Percentiles rank a stretch among this genome's conserved stretches.
Evolutionary conservation across 179 eudicot genomes (phyloP).

Genomic region (Corrigiola litoralis): DNA sequence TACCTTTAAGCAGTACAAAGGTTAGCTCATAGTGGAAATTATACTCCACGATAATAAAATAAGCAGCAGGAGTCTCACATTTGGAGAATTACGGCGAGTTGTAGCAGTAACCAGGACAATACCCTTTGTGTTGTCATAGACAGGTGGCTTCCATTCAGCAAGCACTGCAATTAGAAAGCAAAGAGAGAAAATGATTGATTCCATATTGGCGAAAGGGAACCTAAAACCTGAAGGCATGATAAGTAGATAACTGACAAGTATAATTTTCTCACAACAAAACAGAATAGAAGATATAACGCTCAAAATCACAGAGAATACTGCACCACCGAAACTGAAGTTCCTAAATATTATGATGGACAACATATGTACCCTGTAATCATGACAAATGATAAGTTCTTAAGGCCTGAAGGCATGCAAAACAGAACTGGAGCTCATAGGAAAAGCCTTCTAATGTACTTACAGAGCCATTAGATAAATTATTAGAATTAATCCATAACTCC

Average conservation of each 20-base stretch:
- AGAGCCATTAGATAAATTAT: no score
- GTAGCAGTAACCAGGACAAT: conserved; percentile 83
- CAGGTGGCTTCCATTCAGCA: conserved; percentile 98
- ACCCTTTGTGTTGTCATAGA: conserved; percentile 88
- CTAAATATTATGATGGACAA: no score
- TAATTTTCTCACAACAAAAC: neutral
- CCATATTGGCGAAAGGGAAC: neutral
- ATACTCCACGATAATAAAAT: neutral
- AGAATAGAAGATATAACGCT: neutral
- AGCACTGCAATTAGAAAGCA: conserved; percentile 52
- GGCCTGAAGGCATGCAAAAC: no score
- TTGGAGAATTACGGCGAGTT: conserved; percentile 96
- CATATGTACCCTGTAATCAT: no score
- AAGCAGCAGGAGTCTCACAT: conserved; percentile 41
- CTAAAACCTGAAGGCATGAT: neutral
- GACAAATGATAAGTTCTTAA: no score
- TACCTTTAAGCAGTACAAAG: neutral
- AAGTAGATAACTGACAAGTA: neutral
- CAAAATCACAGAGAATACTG: neutral
- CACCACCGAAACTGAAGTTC: neutral
- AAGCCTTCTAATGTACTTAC: no score
- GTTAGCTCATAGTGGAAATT: neutral
- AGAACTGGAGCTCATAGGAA: no score
- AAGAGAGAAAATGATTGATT: neutral
- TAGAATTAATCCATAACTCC: no score